Evolutionary conservation across 2,329 filamentous ascomycete genomes (phyloP).

Genomic region (Aspergillus thermomutatus): DNA sequence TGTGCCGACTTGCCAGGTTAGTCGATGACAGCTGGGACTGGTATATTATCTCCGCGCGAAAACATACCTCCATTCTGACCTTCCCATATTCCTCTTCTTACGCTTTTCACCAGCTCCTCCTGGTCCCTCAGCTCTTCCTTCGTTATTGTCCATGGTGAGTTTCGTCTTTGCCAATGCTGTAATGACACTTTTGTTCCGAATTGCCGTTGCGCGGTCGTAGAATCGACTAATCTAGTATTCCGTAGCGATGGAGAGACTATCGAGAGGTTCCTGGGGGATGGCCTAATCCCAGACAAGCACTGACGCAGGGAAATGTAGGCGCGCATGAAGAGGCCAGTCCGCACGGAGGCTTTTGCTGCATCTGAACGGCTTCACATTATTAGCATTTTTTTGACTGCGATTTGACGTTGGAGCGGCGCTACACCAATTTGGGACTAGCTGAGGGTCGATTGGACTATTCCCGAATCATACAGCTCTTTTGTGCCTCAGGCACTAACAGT

Average conservation of each 20-base stretch:
- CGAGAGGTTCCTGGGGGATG: not conserved
- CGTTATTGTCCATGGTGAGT: slow-evolving; percentile 33
- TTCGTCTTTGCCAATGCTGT: not conserved
- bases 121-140: slow-evolving; percentile 26
- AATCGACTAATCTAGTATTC: not conserved
- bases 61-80: slow-evolving; percentile 62
- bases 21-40: slow-evolving; percentile 20
- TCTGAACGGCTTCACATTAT: slow-evolving; percentile 5
- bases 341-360: not conserved
- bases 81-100: slow-evolving; percentile 66
- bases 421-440: not conserved
- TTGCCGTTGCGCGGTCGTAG: not conserved
- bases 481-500: not conserved
- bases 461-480: not conserved
- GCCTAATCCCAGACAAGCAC: slow-evolving; percentile 12
- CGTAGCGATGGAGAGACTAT: not conserved
- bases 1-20: slow-evolving; percentile 53
- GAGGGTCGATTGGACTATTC: not conserved
- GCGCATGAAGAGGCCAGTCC: slow-evolving; percentile 18
- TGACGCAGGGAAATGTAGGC: slow-evolving; percentile 17
- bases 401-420: not conserved
- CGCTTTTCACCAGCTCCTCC: slow-evolving; percentile 38
- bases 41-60: not conserved
- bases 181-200: not conserved
- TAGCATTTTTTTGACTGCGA: slow-evolving; percentile 4